Percentiles rank a stretch among this genome's conserved stretches.
Conservation (phyloP, 106 monocot species). For the Platanthera guangdongensis region DNA sequence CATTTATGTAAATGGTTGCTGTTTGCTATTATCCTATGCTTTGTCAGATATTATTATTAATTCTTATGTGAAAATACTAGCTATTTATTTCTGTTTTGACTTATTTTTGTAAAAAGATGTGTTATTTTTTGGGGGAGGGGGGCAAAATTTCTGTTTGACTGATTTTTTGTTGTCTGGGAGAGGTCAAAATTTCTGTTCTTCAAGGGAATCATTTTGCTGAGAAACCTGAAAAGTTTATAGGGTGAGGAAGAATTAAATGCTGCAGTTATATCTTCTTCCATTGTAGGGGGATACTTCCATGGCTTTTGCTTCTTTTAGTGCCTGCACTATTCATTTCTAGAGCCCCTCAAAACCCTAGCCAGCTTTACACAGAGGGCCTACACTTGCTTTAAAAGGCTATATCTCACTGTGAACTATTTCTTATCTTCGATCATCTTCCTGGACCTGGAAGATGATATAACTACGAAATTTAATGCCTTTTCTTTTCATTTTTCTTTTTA, state of each 20-base stretch:
- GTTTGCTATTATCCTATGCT: conserved; percentile 16
- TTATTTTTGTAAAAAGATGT: not conserved
- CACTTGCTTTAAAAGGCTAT: not conserved
- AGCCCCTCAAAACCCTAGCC: not conserved
- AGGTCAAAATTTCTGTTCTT: too few species aligned
- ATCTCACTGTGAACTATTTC: conserved; percentile 1
- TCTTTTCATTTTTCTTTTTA: not conserved
- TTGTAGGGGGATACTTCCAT: not conserved
- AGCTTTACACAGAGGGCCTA: conserved; percentile 4
- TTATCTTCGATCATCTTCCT: not conserved
- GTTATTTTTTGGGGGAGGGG: not conserved
- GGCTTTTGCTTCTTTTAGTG: conserved; percentile 1
- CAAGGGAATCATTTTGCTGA: not conserved
- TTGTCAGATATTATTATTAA: not conserved
- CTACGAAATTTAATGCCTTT: not conserved
- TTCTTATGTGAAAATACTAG: not conserved
- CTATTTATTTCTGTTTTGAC: not conserved
- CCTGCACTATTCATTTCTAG: not conserved
- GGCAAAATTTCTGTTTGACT: too few species aligned
- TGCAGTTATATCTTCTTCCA: not conserved
- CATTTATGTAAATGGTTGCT: conserved; percentile 25
- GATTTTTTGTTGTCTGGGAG: too few species aligned
- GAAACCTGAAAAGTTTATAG: not conserved
- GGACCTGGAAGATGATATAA: not conserved
- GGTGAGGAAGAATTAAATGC: not conserved